Percentiles rank a stretch among this genome's conserved stretches.
These are phyloP conservation scores for Phytophthora citricola DNA, from an alignment of 352 stramenopile species.

Conservation along the genomic window DNA sequence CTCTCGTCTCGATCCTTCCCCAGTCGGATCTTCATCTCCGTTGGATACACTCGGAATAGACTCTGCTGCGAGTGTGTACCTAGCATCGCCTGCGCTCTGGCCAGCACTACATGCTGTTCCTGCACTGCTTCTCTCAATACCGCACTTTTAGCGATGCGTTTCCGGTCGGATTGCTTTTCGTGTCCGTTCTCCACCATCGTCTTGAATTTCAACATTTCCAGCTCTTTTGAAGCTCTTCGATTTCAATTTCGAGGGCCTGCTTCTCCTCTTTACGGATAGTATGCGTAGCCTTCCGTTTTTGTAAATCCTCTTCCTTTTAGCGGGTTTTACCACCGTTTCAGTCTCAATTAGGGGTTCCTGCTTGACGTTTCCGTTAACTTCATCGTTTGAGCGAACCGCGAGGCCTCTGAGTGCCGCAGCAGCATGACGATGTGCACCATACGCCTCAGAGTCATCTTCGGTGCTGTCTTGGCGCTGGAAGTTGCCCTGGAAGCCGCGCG, in stretches of 20 bases:
- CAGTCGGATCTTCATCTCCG: conserved; percentile 44
- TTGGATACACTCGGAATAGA: conserved; percentile 35
- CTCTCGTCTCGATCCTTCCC: conserved; percentile 34
- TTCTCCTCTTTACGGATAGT: conserved; percentile 59
- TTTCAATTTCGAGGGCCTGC: conserved; percentile 32
- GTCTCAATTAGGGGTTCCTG: conserved; percentile 5
- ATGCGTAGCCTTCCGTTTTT: conserved; percentile 56
- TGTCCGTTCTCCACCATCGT: conserved; percentile 29
- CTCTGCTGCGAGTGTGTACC: conserved; percentile 34
- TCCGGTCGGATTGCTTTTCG: conserved; percentile 18
- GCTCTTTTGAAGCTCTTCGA: conserved; percentile 38
- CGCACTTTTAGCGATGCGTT: conserved; percentile 8
- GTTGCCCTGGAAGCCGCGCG: conserved; percentile 7
- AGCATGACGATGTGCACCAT: conserved; percentile 31
- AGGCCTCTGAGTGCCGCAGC: conserved; percentile 32
- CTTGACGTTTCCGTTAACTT: conserved; percentile 5
- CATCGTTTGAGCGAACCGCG: conserved; percentile 21
- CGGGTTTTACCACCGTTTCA: neutral
- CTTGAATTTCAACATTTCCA: conserved; percentile 47
- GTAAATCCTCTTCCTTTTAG: conserved; percentile 42
- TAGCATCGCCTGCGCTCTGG: conserved; percentile 39
- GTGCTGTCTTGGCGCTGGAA: conserved; percentile 28
- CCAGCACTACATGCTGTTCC: conserved; percentile 45
- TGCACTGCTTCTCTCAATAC: conserved; percentile 41
- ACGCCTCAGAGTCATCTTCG: conserved; percentile 25